These are phyloP conservation scores for Sporodiniella umbellata DNA, from an alignment of 371 early-diverging fungal genomes.

Conservation along the genomic window DNA sequence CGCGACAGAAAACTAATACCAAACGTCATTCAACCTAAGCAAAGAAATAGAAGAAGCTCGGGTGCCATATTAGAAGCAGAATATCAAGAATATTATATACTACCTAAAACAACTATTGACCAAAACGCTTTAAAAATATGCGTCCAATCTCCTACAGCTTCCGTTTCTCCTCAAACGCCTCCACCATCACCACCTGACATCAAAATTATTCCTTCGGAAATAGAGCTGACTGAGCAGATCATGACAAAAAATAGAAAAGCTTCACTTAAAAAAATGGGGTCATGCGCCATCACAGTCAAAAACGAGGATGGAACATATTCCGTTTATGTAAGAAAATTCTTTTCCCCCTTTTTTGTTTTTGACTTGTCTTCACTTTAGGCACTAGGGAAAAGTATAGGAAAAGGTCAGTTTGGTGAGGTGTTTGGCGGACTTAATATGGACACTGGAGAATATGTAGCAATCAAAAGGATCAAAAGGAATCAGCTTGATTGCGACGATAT, in stretches of 20 bases:
- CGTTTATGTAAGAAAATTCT: slow-evolving; percentile 18
- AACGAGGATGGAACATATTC: slow-evolving; percentile 12
- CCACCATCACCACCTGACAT: neutral
- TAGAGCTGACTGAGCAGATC: neutral
- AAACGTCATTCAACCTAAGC: neutral
- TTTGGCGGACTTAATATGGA: slow-evolving; percentile 78
- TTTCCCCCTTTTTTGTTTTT: neutral
- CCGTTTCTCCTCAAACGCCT: neutral
- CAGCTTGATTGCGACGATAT: slow-evolving; percentile 58
- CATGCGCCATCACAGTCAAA: slow-evolving; percentile 14
- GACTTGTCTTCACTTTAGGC: slow-evolving; percentile 42
- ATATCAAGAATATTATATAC: neutral
- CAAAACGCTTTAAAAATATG: slow-evolving; percentile 2
- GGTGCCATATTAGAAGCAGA: neutral
- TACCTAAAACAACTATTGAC: neutral
- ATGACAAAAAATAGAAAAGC: slow-evolving; percentile 12
- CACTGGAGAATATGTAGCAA: slow-evolving; percentile 85
- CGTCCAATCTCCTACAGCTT: slow-evolving; percentile 13
- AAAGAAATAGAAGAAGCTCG: neutral
- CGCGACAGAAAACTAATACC: slow-evolving; percentile 14
- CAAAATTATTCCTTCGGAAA: neutral
- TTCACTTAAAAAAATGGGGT: slow-evolving; percentile 24
- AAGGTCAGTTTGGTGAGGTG: slow-evolving; percentile 90
- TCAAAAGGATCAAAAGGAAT: slow-evolving; percentile 78
- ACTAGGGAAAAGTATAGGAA: slow-evolving; percentile 87